These are phyloP conservation scores for Salmacisia buchloeana DNA, from an alignment of 1,284 basidiomycete genomes.

Conservation along the genomic window DNA sequence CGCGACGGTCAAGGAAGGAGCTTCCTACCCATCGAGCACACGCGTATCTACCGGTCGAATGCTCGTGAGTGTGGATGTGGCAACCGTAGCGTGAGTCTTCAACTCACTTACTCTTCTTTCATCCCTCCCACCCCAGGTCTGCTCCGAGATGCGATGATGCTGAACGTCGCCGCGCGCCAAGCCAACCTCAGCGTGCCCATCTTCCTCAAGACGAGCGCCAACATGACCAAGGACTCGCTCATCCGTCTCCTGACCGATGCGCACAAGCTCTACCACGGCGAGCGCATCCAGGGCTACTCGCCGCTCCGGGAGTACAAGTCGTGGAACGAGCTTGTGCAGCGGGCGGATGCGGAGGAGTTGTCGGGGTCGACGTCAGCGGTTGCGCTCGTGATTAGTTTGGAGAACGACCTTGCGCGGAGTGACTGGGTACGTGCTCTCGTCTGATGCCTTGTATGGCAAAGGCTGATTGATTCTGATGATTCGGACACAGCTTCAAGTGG, in stretches of 20 bases:
- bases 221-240: slow-evolving; percentile 25
- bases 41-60: too few species aligned
- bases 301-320: slow-evolving; percentile 36
- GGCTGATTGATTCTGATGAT: too few species aligned
- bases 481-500: slow-evolving; percentile 24
- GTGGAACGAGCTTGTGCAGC: slow-evolving; percentile 42
- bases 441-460: not conserved
- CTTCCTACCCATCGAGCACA: too few species aligned
- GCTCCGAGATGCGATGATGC: too few species aligned
- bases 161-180: too few species aligned
- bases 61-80: too few species aligned
- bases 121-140: too few species aligned
- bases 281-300: slow-evolving; percentile 25
- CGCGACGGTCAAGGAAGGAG: too few species aligned
- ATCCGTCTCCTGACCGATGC: slow-evolving; percentile 35
- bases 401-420: slow-evolving; percentile 20
- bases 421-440: slow-evolving; percentile 19
- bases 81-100: too few species aligned
- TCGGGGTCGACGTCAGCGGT: slow-evolving; percentile 32
- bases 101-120: too few species aligned
- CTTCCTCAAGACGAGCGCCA: slow-evolving; percentile 39
- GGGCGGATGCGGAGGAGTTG: slow-evolving; percentile 38
- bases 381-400: slow-evolving; percentile 32
- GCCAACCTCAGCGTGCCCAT: slow-evolving; percentile 7
- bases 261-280: slow-evolving; percentile 32